Conservation (phyloP, 73 alveolate genomes). For the Tetrahymena malaccensis region DNA sequence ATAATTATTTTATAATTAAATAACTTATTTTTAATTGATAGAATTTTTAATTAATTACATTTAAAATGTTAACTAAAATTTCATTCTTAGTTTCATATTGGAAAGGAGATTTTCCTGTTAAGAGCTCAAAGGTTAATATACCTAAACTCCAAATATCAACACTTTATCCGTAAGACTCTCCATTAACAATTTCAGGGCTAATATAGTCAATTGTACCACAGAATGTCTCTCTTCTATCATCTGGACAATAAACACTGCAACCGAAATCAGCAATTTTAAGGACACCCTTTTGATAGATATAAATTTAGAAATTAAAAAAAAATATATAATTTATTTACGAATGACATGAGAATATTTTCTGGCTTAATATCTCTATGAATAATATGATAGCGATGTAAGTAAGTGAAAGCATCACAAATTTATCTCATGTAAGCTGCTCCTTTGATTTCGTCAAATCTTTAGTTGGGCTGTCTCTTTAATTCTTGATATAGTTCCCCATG, state of each 20-base stretch:
- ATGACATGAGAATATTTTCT: constrained; percentile 78
- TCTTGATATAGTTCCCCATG: constrained; percentile 87
- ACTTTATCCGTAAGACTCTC: constrained; percentile 59
- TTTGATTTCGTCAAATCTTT: constrained; percentile 48
- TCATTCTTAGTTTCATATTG: constrained; percentile 27
- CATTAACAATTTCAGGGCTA: constrained; percentile 83
- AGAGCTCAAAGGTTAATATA: constrained; percentile 59
- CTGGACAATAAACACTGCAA: constrained; percentile 65
- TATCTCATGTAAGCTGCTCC: constrained; percentile 75
- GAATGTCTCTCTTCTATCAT: constrained; percentile 70
- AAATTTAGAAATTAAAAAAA: no score
- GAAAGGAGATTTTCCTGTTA: constrained; percentile 77
- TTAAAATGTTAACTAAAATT: constrained; percentile 21
- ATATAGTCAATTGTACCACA: constrained; percentile 93
- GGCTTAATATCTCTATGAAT: constrained; percentile 96
- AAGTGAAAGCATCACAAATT: constrained; percentile 78
- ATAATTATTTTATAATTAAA: neutral
- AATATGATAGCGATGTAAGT: constrained; percentile 77
- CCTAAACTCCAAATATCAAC: constrained; percentile 80
- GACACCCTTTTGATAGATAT: neutral
- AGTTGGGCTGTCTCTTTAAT: constrained; percentile 39
- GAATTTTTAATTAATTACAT: neutral
- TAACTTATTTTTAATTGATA: neutral
- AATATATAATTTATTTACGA: neutral
- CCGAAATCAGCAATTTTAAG: constrained; percentile 82